Conservation (phyloP, 2,329 filamentous ascomycete species). For the Tolypocladium endophyticum region DNA sequence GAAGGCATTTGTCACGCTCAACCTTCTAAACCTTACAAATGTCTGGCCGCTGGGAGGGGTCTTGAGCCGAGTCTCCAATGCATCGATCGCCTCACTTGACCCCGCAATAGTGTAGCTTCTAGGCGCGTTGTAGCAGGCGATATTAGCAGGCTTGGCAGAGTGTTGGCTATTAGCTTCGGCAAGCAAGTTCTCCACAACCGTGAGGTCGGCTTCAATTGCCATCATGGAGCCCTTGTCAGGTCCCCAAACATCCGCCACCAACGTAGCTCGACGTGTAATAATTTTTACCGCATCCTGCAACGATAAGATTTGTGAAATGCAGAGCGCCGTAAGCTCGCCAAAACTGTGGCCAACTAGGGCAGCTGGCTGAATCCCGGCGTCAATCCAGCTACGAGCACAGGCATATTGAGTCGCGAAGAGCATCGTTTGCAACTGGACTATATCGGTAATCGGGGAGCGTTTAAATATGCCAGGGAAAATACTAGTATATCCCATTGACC, state of each 20-base stretch:
- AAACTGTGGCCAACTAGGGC: conserved; percentile 27
- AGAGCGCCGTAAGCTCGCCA: conserved; percentile 29
- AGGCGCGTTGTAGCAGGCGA: conserved; percentile 38
- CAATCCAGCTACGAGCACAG: conserved; percentile 23
- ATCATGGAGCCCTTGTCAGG: conserved; percentile 27
- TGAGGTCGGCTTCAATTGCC: conserved; percentile 20
- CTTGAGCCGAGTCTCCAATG: conserved; percentile 3
- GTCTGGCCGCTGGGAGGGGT: not conserved
- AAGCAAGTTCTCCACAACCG: not conserved
- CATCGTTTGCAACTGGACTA: conserved; percentile 22
- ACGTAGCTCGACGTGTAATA: conserved; percentile 14
- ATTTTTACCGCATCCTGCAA: conserved; percentile 20
- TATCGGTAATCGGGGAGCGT: conserved; percentile 9
- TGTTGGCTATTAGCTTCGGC: conserved; percentile 9
- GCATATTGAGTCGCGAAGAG: conserved; percentile 30
- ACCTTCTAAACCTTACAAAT: conserved; percentile 20
- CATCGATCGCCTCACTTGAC: conserved; percentile 17
- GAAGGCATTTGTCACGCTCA: conserved; percentile 36
- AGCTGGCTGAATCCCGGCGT: conserved; percentile 14
- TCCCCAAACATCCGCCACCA: conserved; percentile 23
- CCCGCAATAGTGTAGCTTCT: conserved; percentile 31
- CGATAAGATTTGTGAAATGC: conserved; percentile 19
- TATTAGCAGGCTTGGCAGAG: conserved; percentile 7
- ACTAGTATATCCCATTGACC: conserved; percentile 9
- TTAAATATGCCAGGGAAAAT: conserved; percentile 23